Evolutionary conservation across 768 basidiomycete species (phyloP), one percentile per base, ranked within the genome.

Genomic region (Pleurotus djamor): DNA sequence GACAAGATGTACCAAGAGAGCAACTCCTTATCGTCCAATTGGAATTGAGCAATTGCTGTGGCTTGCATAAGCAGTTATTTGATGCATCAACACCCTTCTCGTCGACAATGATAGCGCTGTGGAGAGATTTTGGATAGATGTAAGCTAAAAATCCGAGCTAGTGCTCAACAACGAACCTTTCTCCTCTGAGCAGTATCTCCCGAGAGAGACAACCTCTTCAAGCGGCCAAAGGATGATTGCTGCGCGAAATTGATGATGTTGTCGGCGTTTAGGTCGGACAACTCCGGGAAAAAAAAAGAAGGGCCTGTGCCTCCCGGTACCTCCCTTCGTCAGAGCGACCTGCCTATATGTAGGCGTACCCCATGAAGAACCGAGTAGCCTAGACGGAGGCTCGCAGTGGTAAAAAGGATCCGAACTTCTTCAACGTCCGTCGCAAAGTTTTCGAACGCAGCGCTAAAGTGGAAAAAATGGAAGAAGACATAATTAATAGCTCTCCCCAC

Each of bases 1-100:
- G 34, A 41, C 52, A 16, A 37, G 14, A 34, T 12, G 12, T 14
- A 10, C n/a, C 38, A 41, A 41, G 14, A n/a, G 13, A 35, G 10
- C 3, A 35, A 14, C n/a, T 35, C 52, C 52, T 54, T 54, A 54
- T 54, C 52, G 52, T 54, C 52, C 52, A 54, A 54, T 54, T 14
- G 52, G 38, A 54, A 14, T 36, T n/a, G 34, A 54, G 51, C 14
- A 52, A 52, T 7, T 32, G 34, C 52, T 52, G 17, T 38, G 16
- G 33, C 33, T 54, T 54, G 35, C 33, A 16, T 54, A 38, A 38
- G 52, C 52, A 51, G 33, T 32, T 14, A 48, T 17, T 28, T 34
- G 49, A 35, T 35, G 49, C 6, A 7, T 28, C 32, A 48, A 9
- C 32, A 32, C 10, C 47, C 9, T 10, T 14, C 21, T 28, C 21